Evolutionary conservation across 345 rosid genomes (phyloP).

Genomic region (Diplotaxis tenuifolia): DNA sequence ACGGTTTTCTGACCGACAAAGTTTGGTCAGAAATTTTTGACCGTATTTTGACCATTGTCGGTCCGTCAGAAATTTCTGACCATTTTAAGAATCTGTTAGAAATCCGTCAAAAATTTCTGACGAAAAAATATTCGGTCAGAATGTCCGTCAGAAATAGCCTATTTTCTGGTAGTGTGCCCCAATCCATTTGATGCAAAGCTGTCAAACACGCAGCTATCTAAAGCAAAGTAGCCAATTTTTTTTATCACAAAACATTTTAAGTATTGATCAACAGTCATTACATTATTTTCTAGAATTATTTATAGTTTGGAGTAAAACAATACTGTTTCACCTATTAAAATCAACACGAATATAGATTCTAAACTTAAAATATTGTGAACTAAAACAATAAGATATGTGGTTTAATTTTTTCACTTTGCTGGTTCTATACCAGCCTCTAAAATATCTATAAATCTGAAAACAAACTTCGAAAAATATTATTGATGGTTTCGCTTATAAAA

Average conservation of each 20-base stretch:
- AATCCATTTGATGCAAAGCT: conserved; percentile 37
- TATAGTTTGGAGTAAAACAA: not conserved
- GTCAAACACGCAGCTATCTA: conserved; percentile 36
- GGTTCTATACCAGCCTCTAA: not conserved
- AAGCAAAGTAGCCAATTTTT: conserved; percentile 29
- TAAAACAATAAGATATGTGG: not conserved
- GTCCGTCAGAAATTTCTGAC: too few species aligned
- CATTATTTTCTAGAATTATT: not conserved
- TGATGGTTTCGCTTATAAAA: not conserved
- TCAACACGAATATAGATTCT: not conserved
- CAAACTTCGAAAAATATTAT: not conserved
- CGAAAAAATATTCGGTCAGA: too few species aligned
- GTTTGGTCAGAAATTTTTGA: too few species aligned
- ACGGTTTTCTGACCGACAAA: too few species aligned
- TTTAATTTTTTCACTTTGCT: not conserved
- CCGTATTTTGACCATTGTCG: too few species aligned
- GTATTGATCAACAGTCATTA: conserved; percentile 7
- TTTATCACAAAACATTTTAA: conserved; percentile 2
- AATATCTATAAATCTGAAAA: not conserved
- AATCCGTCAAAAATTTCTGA: too few species aligned
- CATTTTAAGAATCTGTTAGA: too few species aligned
- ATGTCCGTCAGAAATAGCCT: too few species aligned
- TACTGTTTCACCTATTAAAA: conserved; percentile 3
- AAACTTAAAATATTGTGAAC: not conserved
- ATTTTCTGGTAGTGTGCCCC: too few species aligned